Evolutionary conservation across 78 protist species (phyloP).

Genomic region (Protostelium mycophagum): DNA sequence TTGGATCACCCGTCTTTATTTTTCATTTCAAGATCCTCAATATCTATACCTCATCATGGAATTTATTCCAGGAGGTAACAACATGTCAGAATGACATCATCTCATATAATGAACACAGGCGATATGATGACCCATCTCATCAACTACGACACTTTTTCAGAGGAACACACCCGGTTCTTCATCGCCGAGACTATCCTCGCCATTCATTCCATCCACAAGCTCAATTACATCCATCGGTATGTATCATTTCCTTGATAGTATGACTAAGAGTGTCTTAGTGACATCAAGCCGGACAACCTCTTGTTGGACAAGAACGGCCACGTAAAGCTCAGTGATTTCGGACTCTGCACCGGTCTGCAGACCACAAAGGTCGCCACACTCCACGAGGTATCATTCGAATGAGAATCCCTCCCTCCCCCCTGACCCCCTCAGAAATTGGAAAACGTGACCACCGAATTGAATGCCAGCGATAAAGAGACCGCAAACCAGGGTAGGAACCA

Average conservation of each 20-base stretch:
- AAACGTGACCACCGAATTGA: background rate
- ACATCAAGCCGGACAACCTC: constrained; percentile 65
- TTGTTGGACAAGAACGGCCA: constrained; percentile 48
- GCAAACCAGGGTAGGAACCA: constrained; percentile 16
- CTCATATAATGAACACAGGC: constrained; percentile 9
- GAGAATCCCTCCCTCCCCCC: background rate
- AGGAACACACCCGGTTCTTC: constrained; percentile 76
- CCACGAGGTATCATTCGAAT: background rate
- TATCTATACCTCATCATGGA: constrained; percentile 77
- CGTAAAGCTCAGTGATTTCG: constrained; percentile 45
- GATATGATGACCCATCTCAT: constrained; percentile 83
- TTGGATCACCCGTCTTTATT: constrained; percentile 46
- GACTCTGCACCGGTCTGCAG: constrained; percentile 60
- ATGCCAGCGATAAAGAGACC: constrained; percentile 23
- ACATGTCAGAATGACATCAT: constrained; percentile 19
- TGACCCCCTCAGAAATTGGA: background rate
- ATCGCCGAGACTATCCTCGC: constrained; percentile 82
- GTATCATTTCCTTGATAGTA: constrained; percentile 14
- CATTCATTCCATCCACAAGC: constrained; percentile 74
- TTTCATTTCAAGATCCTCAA: constrained; percentile 56
- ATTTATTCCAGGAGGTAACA: constrained; percentile 72
- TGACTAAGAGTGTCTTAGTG: constrained; percentile 8
- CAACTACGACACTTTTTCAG: constrained; percentile 63
- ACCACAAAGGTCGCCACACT: background rate
- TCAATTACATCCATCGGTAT: constrained; percentile 74